Evolutionary conservation across 768 basidiomycete genomes (phyloP).

Genomic region (Austroboletus eburneus): DNA sequence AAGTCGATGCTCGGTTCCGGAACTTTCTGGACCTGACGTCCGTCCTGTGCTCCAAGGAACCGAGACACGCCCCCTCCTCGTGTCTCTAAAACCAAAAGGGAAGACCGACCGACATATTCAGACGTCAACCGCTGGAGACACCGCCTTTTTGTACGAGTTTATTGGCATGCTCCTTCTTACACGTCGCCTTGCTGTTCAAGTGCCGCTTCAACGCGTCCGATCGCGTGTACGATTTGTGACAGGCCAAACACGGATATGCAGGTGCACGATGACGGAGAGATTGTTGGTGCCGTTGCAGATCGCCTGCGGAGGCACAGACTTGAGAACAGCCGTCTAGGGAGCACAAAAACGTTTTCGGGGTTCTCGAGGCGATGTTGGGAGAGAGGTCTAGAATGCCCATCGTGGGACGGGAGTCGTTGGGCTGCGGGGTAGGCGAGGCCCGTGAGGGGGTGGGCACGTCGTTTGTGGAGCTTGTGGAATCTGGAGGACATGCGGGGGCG

Average conservation of each 20-base stretch:
- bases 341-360: conserved; percentile 23
- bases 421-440: no score
- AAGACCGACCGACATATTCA: no score
- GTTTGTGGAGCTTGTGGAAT: conserved; percentile 6
- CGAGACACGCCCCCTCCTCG: no score
- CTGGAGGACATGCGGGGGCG: conserved; percentile 3
- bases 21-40: no score
- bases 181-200: conserved; percentile 25
- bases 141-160: no score
- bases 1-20: no score
- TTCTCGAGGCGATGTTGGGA: background rate
- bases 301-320: conserved; percentile 26
- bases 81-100: no score
- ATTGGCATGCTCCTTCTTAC: conserved; percentile 22
- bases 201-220: conserved; percentile 32
- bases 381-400: background rate
- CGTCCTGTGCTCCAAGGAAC: no score
- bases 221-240: conserved; percentile 28
- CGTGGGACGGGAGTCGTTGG: no score
- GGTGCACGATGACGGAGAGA: conserved; percentile 28
- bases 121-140: no score
- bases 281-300: conserved; percentile 27
- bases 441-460: conserved; percentile 15
- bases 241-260: conserved; percentile 20
- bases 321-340: conserved; percentile 21